Percentiles rank a stretch among this genome's conserved stretches.
These are phyloP conservation scores for Plasmodium blacklocki DNA, from an alignment of 169 alveolate genomes.

Conservation along the genomic window DNA sequence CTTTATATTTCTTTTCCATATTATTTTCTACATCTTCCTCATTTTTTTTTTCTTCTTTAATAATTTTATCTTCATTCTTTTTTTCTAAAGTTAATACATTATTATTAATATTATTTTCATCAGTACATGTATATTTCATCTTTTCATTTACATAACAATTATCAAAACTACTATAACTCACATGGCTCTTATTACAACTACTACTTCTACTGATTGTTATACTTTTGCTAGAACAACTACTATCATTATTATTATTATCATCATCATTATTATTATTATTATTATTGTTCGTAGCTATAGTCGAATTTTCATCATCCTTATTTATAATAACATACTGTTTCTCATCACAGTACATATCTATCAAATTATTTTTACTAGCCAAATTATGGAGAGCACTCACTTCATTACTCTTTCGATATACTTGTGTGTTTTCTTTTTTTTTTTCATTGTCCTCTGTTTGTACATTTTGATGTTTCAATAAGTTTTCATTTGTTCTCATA, in stretches of 20 bases:
- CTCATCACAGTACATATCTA: too few species aligned
- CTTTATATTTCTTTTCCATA: conserved; percentile 28
- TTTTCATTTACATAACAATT: too few species aligned
- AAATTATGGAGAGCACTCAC: neutral
- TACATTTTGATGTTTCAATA: neutral
- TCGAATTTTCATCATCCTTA: too few species aligned
- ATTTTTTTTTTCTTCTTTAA: neutral
- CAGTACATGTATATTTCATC: too few species aligned
- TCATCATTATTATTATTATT: too few species aligned
- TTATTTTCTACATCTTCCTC: neutral
- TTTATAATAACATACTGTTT: too few species aligned
- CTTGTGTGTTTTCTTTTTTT: neutral
- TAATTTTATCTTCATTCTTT: neutral
- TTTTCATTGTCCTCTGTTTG: neutral
- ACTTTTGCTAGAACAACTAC: too few species aligned
- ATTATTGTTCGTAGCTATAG: too few species aligned
- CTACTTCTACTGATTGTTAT: neutral
- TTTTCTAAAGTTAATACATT: neutral
- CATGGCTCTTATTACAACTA: neutral
- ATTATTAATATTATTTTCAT: too few species aligned
- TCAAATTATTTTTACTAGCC: too few species aligned
- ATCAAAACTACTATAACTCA: neutral
- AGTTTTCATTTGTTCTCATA: neutral
- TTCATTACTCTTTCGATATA: neutral
- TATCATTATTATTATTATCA: too few species aligned